Evolutionary conservation across 495 filamentous ascomycete genomes (phyloP).

Genomic region (Daldinia childiae): DNA sequence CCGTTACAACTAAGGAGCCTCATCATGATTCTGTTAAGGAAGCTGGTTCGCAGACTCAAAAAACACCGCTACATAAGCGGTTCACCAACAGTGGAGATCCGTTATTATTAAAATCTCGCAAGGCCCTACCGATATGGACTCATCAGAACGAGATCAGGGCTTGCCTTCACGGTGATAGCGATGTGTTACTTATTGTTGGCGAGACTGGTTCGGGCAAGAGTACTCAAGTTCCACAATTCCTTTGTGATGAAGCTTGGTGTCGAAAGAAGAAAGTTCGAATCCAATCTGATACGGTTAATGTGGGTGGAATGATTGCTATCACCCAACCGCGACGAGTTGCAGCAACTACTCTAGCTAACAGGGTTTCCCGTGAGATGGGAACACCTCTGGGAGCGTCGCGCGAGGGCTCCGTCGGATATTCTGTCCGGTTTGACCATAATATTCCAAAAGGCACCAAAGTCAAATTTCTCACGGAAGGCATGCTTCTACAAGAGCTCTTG

Average conservation of each 20-base stretch:
- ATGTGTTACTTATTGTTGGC: slow-evolving; percentile 87
- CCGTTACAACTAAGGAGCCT: slow-evolving; percentile 14
- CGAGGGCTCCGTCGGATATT: slow-evolving; percentile 78
- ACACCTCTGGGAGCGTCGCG: slow-evolving; percentile 72
- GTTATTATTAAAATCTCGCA: slow-evolving; percentile 51
- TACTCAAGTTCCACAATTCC: slow-evolving; percentile 94
- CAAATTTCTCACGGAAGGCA: slow-evolving; percentile 96
- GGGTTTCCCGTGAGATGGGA: slow-evolving; percentile 91
- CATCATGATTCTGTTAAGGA: slow-evolving; percentile 19
- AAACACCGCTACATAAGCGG: slow-evolving; percentile 1
- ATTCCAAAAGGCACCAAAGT: slow-evolving; percentile 76
- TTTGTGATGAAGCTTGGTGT: slow-evolving; percentile 84
- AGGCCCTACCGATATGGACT: slow-evolving; percentile 82
- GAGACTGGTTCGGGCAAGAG: slow-evolving; percentile 97
- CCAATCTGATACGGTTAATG: slow-evolving; percentile 58
- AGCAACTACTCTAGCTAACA: slow-evolving; percentile 87
- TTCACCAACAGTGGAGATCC: slow-evolving; percentile 41
- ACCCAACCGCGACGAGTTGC: slow-evolving; percentile 95
- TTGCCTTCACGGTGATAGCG: slow-evolving; percentile 66
- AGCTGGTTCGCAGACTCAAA: neutral
- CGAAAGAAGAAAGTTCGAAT: slow-evolving; percentile 63
- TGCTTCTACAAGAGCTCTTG: slow-evolving; percentile 93
- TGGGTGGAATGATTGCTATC: slow-evolving; percentile 91
- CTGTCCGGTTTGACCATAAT: slow-evolving; percentile 89
- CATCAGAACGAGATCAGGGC: slow-evolving; percentile 74